Base-by-base conservation (phyloP, 2,329 filamentous ascomycete species). In the Aspergillus uvarum region DNA sequence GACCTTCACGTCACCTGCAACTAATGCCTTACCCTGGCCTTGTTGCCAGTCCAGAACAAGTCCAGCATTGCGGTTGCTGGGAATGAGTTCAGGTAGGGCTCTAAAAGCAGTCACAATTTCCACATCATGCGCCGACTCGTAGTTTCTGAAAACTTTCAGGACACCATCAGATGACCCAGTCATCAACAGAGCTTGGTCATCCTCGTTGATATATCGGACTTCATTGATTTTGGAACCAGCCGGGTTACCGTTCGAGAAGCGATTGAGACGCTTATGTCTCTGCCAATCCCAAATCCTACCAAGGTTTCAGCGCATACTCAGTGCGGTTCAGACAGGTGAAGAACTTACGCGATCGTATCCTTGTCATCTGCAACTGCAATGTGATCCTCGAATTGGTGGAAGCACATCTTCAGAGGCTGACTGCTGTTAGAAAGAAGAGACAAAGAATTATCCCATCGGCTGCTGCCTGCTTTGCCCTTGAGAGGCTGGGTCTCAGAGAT, bases 21-120 rank as follows among this genome's bases (percentile, higher is more conserved):
- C 95, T n/a, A 99, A 83, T 7, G 96, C 89, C 62, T 92, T 91
- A 7, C 95, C 95, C 67, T 92, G 91, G n/a, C 96, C 93, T 78
- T 99, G 95, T 74, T 98, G 94, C 95, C 95, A 99, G 75, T 99
- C 94, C 73, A 98, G 96, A 26, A 98, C 94, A 77, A 99, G 89
- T 22, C 95, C 95, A 1, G 93, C 93, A 74, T 96, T 96, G 70
- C 93, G 89, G 70, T 94, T 96, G 74, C 91, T 96, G 4, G 93
- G 92, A 5, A 98, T 90, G 73, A 98, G 89, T 76, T 99, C 92
- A 12, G 92, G 96, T 60, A 99, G 79, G 4, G 95, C 95, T 51
- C 95, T 87, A 87, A 96, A 98, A 19, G 92, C 86, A 0, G 94
- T 92, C 3, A 96, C 92, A 31, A 99, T 85, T 77, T 96, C 90